These are phyloP conservation scores for Alternaria metachromatica DNA, from an alignment of 2,329 filamentous ascomycete genomes.

Conservation along the genomic window DNA sequence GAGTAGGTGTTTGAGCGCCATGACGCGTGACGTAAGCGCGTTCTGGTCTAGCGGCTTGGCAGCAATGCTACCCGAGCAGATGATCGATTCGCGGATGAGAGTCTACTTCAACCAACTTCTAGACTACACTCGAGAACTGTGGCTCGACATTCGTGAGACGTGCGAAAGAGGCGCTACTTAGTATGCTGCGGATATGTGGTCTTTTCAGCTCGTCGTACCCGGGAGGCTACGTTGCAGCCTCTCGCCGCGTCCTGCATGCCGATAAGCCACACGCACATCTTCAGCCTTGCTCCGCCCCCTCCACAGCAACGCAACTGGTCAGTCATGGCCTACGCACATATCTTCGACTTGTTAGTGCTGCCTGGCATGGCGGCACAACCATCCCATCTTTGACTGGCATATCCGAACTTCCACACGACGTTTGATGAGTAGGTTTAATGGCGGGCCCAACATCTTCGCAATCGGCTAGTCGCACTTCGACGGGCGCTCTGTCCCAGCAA, in stretches of 20 bases:
- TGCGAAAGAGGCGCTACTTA: not conserved
- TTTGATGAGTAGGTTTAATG: not conserved
- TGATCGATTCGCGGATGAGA: too few relatives aligned
- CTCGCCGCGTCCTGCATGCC: not conserved
- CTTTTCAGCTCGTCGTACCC: not conserved
- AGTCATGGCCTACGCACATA: too few relatives aligned
- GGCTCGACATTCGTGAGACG: too few relatives aligned
- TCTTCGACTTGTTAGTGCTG: too few relatives aligned
- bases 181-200: not conserved
- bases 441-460: not conserved
- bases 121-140: too few relatives aligned
- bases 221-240: not conserved
- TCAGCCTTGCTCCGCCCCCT: conserved; percentile 28
- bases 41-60: not conserved
- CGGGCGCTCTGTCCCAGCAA: not conserved
- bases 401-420: too few relatives aligned
- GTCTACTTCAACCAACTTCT: too few relatives aligned
- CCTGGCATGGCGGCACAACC: too few relatives aligned
- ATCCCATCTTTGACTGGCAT: too few relatives aligned
- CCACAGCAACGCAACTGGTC: conserved; percentile 30
- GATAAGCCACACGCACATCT: not conserved
- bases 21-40: not conserved
- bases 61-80: not conserved
- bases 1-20: not conserved
- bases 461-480: not conserved